Percentiles rank a stretch among this genome's conserved stretches.
These are phyloP conservation scores for Penicillium crustosum DNA, from an alignment of 2,329 filamentous ascomycete genomes.

Conservation along the genomic window DNA sequence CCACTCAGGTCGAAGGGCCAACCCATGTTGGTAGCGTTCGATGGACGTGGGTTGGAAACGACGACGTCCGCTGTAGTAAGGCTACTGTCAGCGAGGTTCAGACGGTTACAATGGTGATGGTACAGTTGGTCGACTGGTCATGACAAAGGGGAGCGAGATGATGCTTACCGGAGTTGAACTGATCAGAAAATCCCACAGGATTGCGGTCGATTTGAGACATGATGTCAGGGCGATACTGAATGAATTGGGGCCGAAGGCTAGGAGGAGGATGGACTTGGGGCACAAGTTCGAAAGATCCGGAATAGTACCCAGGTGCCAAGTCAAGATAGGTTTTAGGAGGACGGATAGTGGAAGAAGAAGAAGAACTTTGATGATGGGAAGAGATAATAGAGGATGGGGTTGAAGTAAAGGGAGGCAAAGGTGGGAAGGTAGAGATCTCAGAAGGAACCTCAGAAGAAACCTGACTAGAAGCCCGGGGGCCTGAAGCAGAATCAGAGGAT, in stretches of 20 bases:
- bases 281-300: too few species aligned
- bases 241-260: background rate
- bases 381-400: background rate
- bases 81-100: background rate
- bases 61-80: background rate
- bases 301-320: background rate
- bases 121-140: background rate
- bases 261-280: too few species aligned
- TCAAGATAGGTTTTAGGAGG: background rate
- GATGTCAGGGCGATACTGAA: background rate
- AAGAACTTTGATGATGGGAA: background rate
- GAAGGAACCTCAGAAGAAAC: background rate
- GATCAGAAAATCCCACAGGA: background rate
- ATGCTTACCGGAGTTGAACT: background rate
- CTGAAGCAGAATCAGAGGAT: background rate
- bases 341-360: background rate
- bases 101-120: too few species aligned
- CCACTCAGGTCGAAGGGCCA: background rate
- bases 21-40: background rate
- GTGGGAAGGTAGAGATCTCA: background rate
- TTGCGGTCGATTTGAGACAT: background rate
- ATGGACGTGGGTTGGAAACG: fast-evolving
- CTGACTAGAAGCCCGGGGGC: background rate
- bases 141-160: background rate
- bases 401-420: background rate